A percentile compares a stretch with the other conserved stretches of the same genome.
These are phyloP conservation scores for Brassica napus DNA, from an alignment of 345 rosid genomes.

Conservation along the genomic window Da-Ae NC_063445.1:45181001-45181500, in stretches of 20 bases:
- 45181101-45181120: conserved; percentile 13
- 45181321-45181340: conserved; percentile 59
- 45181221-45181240: conserved; percentile 91
- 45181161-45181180: conserved; percentile 61
- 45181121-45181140: conserved; percentile 52
- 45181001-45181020: too few relatives aligned
- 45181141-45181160: conserved; percentile 70
- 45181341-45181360: conserved; percentile 61
- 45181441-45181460: conserved; percentile 40
- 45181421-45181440: conserved; percentile 79
- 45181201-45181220: conserved; percentile 51
- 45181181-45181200: conserved; percentile 61
- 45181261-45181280: conserved; percentile 80
- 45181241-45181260: conserved; percentile 78
- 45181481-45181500: neutral
- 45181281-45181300: conserved; percentile 84
- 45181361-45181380: conserved; percentile 60
- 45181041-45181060: too few relatives aligned
- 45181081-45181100: conserved; percentile 1
- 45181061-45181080: neutral
- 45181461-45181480: conserved; percentile 6
- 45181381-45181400: conserved; percentile 80
- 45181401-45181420: conserved; percentile 77
- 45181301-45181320: conserved; percentile 71
- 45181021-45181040: too few relatives aligned